Evolutionary conservation across 306 rosid species (phyloP).

Genomic region (Lathyrus aphaca): DNA sequence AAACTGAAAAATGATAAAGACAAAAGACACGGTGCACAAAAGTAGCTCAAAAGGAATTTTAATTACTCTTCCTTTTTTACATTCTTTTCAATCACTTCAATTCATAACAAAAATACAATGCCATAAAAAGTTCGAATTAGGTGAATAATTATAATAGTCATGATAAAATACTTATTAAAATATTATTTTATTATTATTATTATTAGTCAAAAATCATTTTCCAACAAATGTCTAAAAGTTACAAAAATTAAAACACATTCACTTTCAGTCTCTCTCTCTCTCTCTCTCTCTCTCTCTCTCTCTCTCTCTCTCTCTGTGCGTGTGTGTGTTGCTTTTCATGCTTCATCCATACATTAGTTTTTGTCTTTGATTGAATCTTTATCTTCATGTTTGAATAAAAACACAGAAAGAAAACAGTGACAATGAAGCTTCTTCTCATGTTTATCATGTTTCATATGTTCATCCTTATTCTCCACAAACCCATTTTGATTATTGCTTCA

Average conservation of each 20-base stretch:
- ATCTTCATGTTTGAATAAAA: conserved; percentile 46
- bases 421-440: conserved; percentile 52
- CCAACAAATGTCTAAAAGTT: conserved; percentile 18
- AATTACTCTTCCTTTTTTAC: background rate
- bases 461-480: conserved; percentile 45
- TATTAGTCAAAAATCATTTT: too few relatives aligned
- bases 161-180: background rate
- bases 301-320: background rate
- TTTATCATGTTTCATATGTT: background rate
- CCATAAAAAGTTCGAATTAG: background rate
- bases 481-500: conserved; percentile 53
- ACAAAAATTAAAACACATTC: background rate
- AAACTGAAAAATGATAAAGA: background rate
- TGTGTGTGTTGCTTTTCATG: conserved; percentile 32
- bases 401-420: conserved; percentile 38
- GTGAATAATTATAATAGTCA: background rate
- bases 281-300: background rate
- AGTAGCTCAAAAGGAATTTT: conserved; percentile 11
- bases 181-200: too few relatives aligned
- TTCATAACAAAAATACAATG: background rate
- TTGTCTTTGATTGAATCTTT: conserved; percentile 2
- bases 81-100: background rate
- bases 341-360: conserved; percentile 19
- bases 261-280: background rate
- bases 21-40: conserved; percentile 3